These are phyloP conservation scores for Leishmania tarentolae DNA, from an alignment of 208 protist species.

Conservation along the genomic window DNA sequence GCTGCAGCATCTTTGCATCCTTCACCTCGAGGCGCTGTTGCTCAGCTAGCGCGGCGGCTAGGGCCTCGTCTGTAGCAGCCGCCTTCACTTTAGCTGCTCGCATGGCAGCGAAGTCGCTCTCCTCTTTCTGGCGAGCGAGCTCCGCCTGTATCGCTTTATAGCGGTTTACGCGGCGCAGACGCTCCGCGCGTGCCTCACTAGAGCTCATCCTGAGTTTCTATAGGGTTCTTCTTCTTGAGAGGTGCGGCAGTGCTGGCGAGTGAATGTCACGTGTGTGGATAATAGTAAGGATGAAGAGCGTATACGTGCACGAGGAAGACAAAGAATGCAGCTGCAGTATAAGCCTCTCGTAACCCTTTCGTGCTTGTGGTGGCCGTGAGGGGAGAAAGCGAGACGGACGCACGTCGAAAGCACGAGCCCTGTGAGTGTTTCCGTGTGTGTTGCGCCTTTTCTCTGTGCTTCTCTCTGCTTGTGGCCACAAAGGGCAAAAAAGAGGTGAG, in stretches of 20 bases:
- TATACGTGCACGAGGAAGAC: neutral
- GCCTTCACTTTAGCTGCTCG: constrained; percentile 49
- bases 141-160: constrained; percentile 89
- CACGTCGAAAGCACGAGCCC: neutral
- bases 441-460: neutral
- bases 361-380: neutral
- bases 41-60: constrained; percentile 80
- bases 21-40: constrained; percentile 69
- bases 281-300: neutral
- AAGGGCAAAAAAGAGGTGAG: neutral
- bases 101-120: constrained; percentile 62
- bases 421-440: neutral
- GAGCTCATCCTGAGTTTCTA: constrained; percentile 21
- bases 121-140: constrained; percentile 73
- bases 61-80: constrained; percentile 65
- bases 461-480: neutral
- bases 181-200: constrained; percentile 68
- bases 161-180: constrained; percentile 83
- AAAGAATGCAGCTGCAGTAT: neutral
- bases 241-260: neutral
- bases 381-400: neutral
- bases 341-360: neutral
- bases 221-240: neutral
- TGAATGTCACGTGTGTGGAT: neutral
- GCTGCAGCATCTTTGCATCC: constrained; percentile 90